Evolutionary conservation across 768 basidiomycete genomes (phyloP).

Genomic region (Boletellus ananiceps): DNA sequence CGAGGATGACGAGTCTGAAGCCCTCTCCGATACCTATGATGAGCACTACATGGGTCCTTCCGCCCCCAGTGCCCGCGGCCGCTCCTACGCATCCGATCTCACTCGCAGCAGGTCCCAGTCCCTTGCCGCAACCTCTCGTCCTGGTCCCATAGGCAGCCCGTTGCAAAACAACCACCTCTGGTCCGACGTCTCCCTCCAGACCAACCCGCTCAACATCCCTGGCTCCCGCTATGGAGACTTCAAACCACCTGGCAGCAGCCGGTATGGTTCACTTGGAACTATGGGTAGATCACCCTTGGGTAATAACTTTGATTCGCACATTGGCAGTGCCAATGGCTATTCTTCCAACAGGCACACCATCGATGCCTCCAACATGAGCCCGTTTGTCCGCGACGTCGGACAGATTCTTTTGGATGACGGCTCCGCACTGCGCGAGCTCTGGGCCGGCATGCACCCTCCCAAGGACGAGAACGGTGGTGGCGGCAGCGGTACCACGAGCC

Average conservation of each 20-base stretch:
- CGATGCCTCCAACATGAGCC: slow-evolving; percentile 76
- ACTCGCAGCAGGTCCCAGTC: slow-evolving; percentile 76
- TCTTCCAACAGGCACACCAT: slow-evolving; percentile 39
- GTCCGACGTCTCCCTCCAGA: slow-evolving; percentile 50
- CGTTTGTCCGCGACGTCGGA: slow-evolving; percentile 80
- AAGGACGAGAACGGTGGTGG: slow-evolving; percentile 58
- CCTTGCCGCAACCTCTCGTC: slow-evolving; percentile 55
- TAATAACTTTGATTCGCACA: slow-evolving; percentile 46
- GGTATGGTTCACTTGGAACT: slow-evolving; percentile 60
- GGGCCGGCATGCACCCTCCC: slow-evolving; percentile 65
- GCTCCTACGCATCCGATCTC: slow-evolving; percentile 57
- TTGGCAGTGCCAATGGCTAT: slow-evolving; percentile 45
- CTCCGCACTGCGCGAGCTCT: slow-evolving; percentile 66
- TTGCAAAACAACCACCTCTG: slow-evolving; percentile 42
- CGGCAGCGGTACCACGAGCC: slow-evolving; percentile 77
- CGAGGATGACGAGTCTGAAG: slow-evolving; percentile 77
- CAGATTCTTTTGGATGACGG: slow-evolving; percentile 74
- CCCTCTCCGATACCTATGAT: slow-evolving; percentile 58
- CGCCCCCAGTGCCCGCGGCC: slow-evolving; percentile 43
- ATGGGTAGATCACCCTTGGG: slow-evolving; percentile 53
- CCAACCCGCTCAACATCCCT: slow-evolving; percentile 56
- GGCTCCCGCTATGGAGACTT: slow-evolving; percentile 53
- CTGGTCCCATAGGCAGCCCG: slow-evolving; percentile 50
- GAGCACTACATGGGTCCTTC: slow-evolving; percentile 48
- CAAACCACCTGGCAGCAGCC: slow-evolving; percentile 56